These are phyloP conservation scores for Polyporus tsugae DNA, from an alignment of 1,284 basidiomycete genomes.

Conservation along the genomic window DNA sequence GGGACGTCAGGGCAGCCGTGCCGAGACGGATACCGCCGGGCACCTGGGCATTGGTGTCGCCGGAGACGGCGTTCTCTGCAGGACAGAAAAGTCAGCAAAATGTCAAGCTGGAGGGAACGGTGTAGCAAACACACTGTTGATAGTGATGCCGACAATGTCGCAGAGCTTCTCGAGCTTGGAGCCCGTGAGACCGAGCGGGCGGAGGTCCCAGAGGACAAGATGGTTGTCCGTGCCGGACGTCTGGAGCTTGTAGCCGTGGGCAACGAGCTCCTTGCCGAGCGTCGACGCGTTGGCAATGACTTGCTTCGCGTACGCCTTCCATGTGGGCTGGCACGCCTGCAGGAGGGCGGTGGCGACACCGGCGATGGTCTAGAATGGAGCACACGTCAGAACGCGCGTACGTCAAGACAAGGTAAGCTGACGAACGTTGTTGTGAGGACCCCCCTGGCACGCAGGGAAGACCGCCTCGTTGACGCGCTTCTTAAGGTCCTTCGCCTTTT, in stretches of 20 bases:
- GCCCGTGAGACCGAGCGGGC: conserved; percentile 94
- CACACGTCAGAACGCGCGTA: background rate
- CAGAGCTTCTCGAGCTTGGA: conserved; percentile 99
- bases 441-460: conserved; percentile 99
- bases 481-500: conserved; percentile 84
- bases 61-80: conserved; percentile 94
- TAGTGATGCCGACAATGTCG: conserved; percentile 95
- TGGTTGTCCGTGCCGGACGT: conserved; percentile 98
- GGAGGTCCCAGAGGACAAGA: conserved; percentile 97
- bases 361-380: conserved; percentile 82
- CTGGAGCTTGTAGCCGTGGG: conserved; percentile 93
- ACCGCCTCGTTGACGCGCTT: conserved; percentile 98
- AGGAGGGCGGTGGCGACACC: conserved; percentile 95
- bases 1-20: conserved; percentile 93
- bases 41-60: conserved; percentile 94
- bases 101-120: conserved; percentile 6
- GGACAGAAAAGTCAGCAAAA: conserved; percentile 10
- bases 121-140: conserved; percentile 77
- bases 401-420: background rate
- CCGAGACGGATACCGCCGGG: conserved; percentile 99
- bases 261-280: conserved; percentile 76
- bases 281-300: conserved; percentile 90
- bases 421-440: conserved; percentile 96
- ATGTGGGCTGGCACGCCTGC: conserved; percentile 92
- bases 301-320: conserved; percentile 94